Conservation (phyloP, 2,329 filamentous ascomycete genomes). For the Leptodontidium sp. region DNA sequence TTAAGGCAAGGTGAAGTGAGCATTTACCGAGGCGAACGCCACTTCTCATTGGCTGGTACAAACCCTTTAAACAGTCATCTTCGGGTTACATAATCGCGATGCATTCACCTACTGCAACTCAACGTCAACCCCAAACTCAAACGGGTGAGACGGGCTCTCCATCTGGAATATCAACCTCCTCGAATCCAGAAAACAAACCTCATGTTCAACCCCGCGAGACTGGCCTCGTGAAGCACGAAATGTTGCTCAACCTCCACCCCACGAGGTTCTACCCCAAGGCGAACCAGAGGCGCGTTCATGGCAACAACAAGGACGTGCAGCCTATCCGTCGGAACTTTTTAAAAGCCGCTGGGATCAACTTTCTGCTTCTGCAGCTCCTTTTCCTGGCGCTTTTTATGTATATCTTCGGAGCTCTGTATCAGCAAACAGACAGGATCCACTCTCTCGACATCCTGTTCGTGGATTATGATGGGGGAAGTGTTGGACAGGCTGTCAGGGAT, state of each 20-base stretch:
- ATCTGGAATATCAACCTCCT: conserved; percentile 6
- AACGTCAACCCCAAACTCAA: not conserved
- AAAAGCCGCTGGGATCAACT: conserved; percentile 34
- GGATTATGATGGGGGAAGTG: conserved; percentile 65
- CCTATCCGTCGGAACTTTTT: conserved; percentile 28
- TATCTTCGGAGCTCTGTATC: conserved; percentile 48
- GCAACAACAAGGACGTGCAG: conserved; percentile 22
- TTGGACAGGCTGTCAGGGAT: conserved; percentile 47
- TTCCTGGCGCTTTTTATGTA: conserved; percentile 44
- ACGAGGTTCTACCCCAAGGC: conserved; percentile 30
- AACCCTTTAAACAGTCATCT: not conserved
- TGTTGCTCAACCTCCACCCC: conserved; percentile 8
- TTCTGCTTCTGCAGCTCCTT: conserved; percentile 36
- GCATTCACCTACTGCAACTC: not conserved
- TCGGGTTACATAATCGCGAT: not conserved
- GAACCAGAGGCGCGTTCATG: conserved; percentile 30
- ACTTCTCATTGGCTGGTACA: conserved; percentile 8
- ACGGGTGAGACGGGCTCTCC: not conserved
- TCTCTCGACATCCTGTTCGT: conserved; percentile 64
- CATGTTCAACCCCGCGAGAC: not conserved
- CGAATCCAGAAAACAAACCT: not conserved
- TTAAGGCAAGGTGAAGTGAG: not conserved
- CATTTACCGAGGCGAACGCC: not conserved
- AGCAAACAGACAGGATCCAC: conserved; percentile 46
- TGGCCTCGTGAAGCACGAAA: conserved; percentile 5